Evolutionary conservation across 495 filamentous ascomycete genomes (phyloP).

Genomic region (Neurospora sp.): DNA sequence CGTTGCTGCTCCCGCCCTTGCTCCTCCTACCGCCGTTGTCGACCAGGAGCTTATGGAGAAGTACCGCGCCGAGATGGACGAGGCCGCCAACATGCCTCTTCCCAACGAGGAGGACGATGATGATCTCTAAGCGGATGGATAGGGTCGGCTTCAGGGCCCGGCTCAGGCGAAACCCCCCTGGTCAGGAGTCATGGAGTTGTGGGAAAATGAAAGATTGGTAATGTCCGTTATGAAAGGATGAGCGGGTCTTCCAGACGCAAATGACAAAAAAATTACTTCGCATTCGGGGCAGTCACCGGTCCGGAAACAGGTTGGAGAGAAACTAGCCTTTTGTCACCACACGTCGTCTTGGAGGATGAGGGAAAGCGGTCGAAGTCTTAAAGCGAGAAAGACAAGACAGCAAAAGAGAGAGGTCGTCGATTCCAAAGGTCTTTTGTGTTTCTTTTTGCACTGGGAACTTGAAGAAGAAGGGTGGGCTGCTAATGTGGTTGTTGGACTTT

Average conservation of each 20-base stretch:
- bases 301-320: neutral
- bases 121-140: constrained; percentile 34
- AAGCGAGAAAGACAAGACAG: constrained; percentile 12
- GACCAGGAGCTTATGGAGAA: constrained; percentile 68
- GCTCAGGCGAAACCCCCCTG: constrained; percentile 1
- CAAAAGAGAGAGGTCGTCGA: constrained; percentile 6
- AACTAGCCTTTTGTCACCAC: neutral
- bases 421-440: constrained; percentile 1
- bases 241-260: constrained; percentile 13
- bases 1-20: constrained; percentile 87
- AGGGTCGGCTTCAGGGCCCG: neutral
- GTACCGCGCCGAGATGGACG: constrained; percentile 83
- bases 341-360: neutral
- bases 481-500: neutral
- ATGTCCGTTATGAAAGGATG: constrained; percentile 24
- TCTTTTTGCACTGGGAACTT: neutral
- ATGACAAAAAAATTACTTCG: constrained; percentile 6
- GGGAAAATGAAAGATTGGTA: constrained; percentile 11
- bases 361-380: neutral
- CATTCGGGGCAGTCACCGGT: neutral
- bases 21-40: constrained; percentile 82
- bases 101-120: constrained; percentile 90
- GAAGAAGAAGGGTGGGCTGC: neutral
- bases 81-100: constrained; percentile 71
- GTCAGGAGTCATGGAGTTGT: constrained; percentile 1